Evolutionary conservation across 805 yeast genomes (phyloP).

Genomic region (Wickerhamomyces tratensis): DNA sequence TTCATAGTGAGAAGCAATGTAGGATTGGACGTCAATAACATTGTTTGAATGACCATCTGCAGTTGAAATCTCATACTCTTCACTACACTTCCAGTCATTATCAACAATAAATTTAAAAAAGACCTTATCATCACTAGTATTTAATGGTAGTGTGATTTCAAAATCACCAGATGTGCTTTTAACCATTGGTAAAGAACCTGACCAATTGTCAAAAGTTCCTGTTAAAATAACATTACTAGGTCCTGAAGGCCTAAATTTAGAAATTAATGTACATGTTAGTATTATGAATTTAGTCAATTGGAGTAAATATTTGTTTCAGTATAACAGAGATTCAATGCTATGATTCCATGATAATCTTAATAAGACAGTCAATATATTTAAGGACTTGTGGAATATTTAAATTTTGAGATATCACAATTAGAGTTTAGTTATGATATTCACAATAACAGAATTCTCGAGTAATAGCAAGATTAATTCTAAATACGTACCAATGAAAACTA

Average conservation of each 20-base stretch:
- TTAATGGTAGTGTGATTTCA: slow-evolving; percentile 47
- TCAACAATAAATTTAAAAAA: slow-evolving; percentile 56
- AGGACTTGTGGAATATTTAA: not conserved
- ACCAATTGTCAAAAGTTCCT: slow-evolving; percentile 66
- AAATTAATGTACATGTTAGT: not conserved
- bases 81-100: slow-evolving; percentile 48
- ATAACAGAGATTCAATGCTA: too few relatives aligned
- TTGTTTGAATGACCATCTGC: slow-evolving; percentile 34
- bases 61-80: slow-evolving; percentile 28
- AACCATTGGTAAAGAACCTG: slow-evolving; percentile 47
- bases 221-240: slow-evolving; percentile 52
- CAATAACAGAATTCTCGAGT: too few relatives aligned
- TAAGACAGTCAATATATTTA: too few relatives aligned
- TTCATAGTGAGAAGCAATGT: slow-evolving; percentile 8
- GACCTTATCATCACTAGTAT: slow-evolving; percentile 27
- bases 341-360: too few relatives aligned
- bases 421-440: too few relatives aligned
- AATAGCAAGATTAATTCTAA: not conserved
- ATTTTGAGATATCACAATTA: not conserved
- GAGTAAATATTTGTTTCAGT: not conserved
- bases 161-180: slow-evolving; percentile 54
- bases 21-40: slow-evolving; percentile 18
- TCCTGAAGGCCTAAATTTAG: slow-evolving; percentile 36
- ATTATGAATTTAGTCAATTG: not conserved
- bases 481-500: slow-evolving; percentile 8